Evolutionary conservation across 805 yeast species (phyloP).

Genomic region (Sporopachydermia lactativora): DNA sequence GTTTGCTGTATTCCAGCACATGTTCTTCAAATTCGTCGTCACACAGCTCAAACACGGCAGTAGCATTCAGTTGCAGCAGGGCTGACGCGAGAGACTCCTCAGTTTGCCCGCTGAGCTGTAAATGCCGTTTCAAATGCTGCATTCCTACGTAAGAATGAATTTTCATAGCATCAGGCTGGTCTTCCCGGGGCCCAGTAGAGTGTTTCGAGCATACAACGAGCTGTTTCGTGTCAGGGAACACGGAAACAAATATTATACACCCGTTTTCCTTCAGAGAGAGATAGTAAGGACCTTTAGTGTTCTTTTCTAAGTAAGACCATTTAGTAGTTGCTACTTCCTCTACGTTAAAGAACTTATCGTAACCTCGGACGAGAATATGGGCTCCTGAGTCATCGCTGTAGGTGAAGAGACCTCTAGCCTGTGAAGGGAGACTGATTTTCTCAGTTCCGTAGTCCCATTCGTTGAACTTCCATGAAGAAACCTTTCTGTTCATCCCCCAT

Average conservation of each 20-base stretch:
- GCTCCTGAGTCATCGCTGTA: slow-evolving; percentile 20
- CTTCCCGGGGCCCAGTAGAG: slow-evolving; percentile 59
- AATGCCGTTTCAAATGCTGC: slow-evolving; percentile 37
- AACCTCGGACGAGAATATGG: slow-evolving; percentile 66
- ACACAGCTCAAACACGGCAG: slow-evolving; percentile 89
- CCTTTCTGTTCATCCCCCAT: background rate
- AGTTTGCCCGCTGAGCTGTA: slow-evolving; percentile 20
- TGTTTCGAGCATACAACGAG: slow-evolving; percentile 85
- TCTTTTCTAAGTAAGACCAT: slow-evolving; percentile 27
- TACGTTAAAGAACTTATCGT: slow-evolving; percentile 85
- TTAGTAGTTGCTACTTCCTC: slow-evolving; percentile 46
- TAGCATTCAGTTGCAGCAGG: slow-evolving; percentile 37
- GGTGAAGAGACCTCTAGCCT: slow-evolving; percentile 79
- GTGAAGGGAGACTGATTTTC: slow-evolving; percentile 42
- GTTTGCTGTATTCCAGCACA: slow-evolving; percentile 55
- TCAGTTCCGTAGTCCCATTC: slow-evolving; percentile 75
- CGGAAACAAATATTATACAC: slow-evolving; percentile 76
- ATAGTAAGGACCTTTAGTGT: slow-evolving; percentile 63
- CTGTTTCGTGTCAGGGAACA: slow-evolving; percentile 52
- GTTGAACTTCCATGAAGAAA: slow-evolving; percentile 62
- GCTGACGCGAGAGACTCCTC: slow-evolving; percentile 38
- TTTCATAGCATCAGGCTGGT: slow-evolving; percentile 21
- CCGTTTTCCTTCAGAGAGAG: slow-evolving; percentile 87
- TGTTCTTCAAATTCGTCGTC: slow-evolving; percentile 94
- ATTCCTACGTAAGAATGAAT: slow-evolving; percentile 75